A percentile compares a stretch with the other conserved stretches of the same genome.
Conservation (phyloP, 2,329 filamentous ascomycete genomes). For the Fusarium nelsonii region DNA sequence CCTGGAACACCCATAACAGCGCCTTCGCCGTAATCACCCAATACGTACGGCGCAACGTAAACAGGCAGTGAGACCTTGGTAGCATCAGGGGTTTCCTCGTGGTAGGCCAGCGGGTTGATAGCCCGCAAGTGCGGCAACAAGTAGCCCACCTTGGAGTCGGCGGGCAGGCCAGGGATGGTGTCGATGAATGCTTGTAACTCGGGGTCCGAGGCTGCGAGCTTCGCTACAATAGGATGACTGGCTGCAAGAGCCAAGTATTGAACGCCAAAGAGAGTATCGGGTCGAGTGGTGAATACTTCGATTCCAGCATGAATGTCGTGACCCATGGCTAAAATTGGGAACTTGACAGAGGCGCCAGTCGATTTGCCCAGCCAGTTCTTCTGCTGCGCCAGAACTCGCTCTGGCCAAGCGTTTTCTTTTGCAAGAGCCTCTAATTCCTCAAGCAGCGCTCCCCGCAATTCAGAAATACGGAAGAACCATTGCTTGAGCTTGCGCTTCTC, state of each 20-base stretch:
- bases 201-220: conserved; percentile 69
- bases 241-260: conserved; percentile 86
- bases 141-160: conserved; percentile 75
- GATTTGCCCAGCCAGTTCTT: conserved; percentile 90
- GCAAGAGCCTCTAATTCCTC: conserved; percentile 76
- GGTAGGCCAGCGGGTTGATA: conserved; percentile 73
- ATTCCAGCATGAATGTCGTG: conserved; percentile 62
- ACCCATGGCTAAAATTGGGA: conserved; percentile 67
- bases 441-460: conserved; percentile 79
- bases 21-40: conserved; percentile 86
- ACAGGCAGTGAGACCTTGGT: conserved; percentile 74
- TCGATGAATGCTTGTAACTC: conserved; percentile 77
- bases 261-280: conserved; percentile 88
- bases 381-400: conserved; percentile 85
- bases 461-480: conserved; percentile 90
- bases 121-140: conserved; percentile 71
- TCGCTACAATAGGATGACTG: conserved; percentile 75
- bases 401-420: conserved; percentile 78
- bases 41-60: conserved; percentile 86
- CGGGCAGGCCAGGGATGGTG: conserved; percentile 66
- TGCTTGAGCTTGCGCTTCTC: conserved; percentile 84
- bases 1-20: conserved; percentile 94
- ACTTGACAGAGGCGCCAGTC: conserved; percentile 77
- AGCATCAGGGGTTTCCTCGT: conserved; percentile 62
- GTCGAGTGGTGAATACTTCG: conserved; percentile 85